Conservation (phyloP, 2,329 filamentous ascomycete species). For the Aureobasidium sp. region DNA sequence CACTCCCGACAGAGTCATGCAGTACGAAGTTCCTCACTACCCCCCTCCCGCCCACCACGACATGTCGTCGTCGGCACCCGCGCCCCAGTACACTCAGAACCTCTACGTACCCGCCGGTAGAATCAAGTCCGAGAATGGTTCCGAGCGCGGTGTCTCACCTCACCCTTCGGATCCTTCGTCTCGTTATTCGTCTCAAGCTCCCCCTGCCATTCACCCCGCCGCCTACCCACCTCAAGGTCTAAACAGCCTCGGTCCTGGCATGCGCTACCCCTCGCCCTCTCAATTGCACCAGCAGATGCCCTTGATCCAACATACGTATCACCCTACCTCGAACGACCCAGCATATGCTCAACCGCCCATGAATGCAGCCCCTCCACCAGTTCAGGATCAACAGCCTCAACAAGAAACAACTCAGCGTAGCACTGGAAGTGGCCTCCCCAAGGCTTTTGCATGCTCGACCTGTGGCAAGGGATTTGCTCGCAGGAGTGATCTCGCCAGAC, state of each 20-base stretch:
- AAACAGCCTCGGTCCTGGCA: slow-evolving; percentile 41
- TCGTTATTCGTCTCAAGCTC: slow-evolving; percentile 48
- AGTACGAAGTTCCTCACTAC: slow-evolving; percentile 29
- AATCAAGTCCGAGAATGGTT: slow-evolving; percentile 51
- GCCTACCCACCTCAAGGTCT: slow-evolving; percentile 37
- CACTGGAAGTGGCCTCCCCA: slow-evolving; percentile 45
- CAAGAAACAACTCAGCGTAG: slow-evolving; percentile 28
- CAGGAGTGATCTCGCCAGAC: slow-evolving; percentile 85
- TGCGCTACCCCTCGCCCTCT: slow-evolving; percentile 46
- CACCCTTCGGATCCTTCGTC: slow-evolving; percentile 48
- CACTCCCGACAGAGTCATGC: slow-evolving; percentile 23
- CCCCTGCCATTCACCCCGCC: slow-evolving; percentile 40
- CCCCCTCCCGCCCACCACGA: slow-evolving; percentile 20
- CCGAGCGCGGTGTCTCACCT: slow-evolving; percentile 49
- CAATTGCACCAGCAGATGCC: slow-evolving; percentile 44
- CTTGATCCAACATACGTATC: slow-evolving; percentile 47
- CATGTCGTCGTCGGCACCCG: slow-evolving; percentile 14
- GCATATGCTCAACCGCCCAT: slow-evolving; percentile 30
- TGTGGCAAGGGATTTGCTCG: slow-evolving; percentile 89
- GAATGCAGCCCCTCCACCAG: slow-evolving; percentile 17
- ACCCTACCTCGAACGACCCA: slow-evolving; percentile 39
- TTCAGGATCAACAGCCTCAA: slow-evolving; percentile 23
- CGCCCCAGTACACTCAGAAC: slow-evolving; percentile 27
- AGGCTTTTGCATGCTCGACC: slow-evolving; percentile 82
- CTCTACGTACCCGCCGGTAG: slow-evolving; percentile 41